These are phyloP conservation scores for Aspergillus sparsus DNA, from an alignment of 495 filamentous ascomycete species.

Conservation along the genomic window DNA sequence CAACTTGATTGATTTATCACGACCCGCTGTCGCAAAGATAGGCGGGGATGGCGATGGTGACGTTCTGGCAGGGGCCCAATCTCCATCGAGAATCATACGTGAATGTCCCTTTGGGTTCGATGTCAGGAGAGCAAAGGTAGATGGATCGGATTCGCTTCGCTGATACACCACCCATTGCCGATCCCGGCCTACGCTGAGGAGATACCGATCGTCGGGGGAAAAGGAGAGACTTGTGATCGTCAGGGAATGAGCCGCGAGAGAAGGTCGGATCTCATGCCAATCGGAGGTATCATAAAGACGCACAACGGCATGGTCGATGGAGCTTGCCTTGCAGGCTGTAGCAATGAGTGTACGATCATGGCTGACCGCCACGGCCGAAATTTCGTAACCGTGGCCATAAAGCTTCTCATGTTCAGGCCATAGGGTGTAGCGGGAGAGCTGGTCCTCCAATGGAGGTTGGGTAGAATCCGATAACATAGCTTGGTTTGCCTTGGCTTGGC, in stretches of 20 bases:
- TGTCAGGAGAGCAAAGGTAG: constrained; percentile 54
- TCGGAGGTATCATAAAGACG: constrained; percentile 80
- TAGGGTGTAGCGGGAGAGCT: constrained; percentile 83
- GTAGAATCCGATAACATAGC: constrained; percentile 43
- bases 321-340: constrained; percentile 91
- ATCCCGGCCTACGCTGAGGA: constrained; percentile 90
- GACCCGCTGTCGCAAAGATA: constrained; percentile 81
- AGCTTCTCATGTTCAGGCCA: constrained; percentile 97
- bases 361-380: constrained; percentile 82
- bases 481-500: constrained; percentile 28
- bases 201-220: constrained; percentile 65
- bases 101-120: constrained; percentile 82
- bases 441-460: constrained; percentile 85
- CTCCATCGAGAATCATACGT: constrained; percentile 83
- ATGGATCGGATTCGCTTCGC: constrained; percentile 39
- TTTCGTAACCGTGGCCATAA: constrained; percentile 98
- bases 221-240: constrained; percentile 83
- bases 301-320: constrained; percentile 90
- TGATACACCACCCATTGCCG: constrained; percentile 84
- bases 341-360: constrained; percentile 75
- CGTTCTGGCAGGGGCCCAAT: constrained; percentile 65
- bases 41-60: constrained; percentile 10
- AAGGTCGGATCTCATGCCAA: constrained; percentile 87
- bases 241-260: constrained; percentile 75
- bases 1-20: constrained; percentile 82